Percentiles rank a stretch among this genome's conserved stretches.
These are phyloP conservation scores for Oxytropis ochrocephala DNA, from an alignment of 306 rosid genomes.

Conservation along the genomic window DNA sequence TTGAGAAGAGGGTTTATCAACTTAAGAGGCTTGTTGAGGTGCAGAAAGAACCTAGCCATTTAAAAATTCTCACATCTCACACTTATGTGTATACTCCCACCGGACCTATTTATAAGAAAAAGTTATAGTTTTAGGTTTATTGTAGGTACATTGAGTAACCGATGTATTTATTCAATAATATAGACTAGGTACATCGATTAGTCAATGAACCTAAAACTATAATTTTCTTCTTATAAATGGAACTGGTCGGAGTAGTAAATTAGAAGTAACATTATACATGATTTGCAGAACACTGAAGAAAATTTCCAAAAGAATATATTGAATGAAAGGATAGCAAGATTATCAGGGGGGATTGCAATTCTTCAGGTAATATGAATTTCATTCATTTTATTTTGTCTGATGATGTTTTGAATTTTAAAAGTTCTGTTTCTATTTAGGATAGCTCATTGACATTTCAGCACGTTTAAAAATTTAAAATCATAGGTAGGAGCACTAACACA, in stretches of 20 bases:
- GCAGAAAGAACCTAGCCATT: not conserved
- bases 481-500: constrained; percentile 97
- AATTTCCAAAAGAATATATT: constrained; percentile 73
- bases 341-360: constrained; percentile 83
- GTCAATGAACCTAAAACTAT: too few species aligned
- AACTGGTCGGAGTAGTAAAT: too few species aligned
- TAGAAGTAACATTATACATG: not conserved
- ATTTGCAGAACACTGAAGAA: constrained; percentile 69
- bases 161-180: too few species aligned
- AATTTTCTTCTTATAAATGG: too few species aligned
- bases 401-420: constrained; percentile 3
- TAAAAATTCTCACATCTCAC: not conserved
- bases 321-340: constrained; percentile 81
- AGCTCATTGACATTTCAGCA: constrained; percentile 8
- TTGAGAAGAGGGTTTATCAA: constrained; percentile 68
- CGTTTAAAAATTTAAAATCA: constrained; percentile 18
- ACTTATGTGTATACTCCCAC: too few species aligned
- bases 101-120: too few species aligned
- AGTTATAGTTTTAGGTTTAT: too few species aligned
- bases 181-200: too few species aligned
- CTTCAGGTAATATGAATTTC: constrained; percentile 53
- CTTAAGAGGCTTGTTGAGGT: constrained; percentile 69
- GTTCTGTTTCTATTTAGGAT: constrained; percentile 6
- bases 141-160: too few species aligned
- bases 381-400: not conserved